phyloP scores from a whole-genome alignment of 352 stramenopile species.

The Phytophthora uliginosa region DNA sequence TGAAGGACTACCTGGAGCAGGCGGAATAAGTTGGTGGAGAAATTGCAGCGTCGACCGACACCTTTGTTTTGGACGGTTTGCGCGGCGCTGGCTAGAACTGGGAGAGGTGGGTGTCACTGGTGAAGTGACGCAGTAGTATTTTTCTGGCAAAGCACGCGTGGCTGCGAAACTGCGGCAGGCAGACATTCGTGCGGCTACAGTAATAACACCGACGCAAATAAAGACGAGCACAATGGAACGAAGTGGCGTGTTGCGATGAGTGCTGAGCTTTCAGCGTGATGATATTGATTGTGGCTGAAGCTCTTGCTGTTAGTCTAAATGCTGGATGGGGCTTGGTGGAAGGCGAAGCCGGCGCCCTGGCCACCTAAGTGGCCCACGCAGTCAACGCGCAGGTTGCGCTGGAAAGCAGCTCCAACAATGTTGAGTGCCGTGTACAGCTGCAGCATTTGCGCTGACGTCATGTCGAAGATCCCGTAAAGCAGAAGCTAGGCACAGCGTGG shows the following conservation, averaged over 20 bases:
- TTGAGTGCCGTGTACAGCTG: conserved; percentile 75
- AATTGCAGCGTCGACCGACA: conserved; percentile 25
- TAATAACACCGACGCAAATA: conserved; percentile 40
- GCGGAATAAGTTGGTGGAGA: conserved; percentile 89
- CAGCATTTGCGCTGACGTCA: conserved; percentile 72
- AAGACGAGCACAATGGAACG: conserved; percentile 29
- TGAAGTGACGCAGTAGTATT: neutral
- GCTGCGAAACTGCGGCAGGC: conserved; percentile 7
- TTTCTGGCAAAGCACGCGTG: conserved; percentile 11
- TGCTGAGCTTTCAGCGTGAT: conserved; percentile 13
- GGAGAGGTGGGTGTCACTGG: neutral
- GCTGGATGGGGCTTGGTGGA: conserved; percentile 52
- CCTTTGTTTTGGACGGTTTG: conserved; percentile 25
- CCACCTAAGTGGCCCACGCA: conserved; percentile 85
- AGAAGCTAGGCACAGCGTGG: conserved; percentile 46
- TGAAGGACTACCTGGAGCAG: conserved; percentile 99
- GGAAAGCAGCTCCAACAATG: conserved; percentile 64
- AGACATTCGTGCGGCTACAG: conserved; percentile 21
- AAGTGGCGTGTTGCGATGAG: conserved; percentile 1
- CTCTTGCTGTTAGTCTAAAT: conserved; percentile 22
- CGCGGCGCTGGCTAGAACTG: conserved; percentile 8
- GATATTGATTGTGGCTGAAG: conserved; percentile 18
- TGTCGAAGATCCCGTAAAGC: conserved; percentile 70
- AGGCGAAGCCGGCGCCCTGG: conserved; percentile 58
- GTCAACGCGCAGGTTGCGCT: conserved; percentile 71